Conservation (phyloP, 345 rosid genomes). For the Citrus reticulata region DNA sequence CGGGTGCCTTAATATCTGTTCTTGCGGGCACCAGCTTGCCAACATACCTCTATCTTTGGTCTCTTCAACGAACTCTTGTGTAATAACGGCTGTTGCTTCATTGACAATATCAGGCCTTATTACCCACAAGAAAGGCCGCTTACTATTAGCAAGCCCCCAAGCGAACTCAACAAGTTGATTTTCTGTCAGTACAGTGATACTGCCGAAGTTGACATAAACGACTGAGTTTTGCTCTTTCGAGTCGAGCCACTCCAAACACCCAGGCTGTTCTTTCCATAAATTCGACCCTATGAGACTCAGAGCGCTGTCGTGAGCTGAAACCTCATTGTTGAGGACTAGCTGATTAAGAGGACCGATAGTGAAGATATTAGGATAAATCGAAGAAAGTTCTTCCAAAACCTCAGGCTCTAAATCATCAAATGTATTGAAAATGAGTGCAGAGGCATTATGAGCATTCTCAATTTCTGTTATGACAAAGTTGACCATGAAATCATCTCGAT, state of each 20-base stretch:
- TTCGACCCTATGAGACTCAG: neutral
- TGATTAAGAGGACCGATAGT: conserved; percentile 13
- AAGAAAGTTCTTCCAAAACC: conserved; percentile 12
- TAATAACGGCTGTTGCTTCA: conserved; percentile 7
- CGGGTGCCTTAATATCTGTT: conserved; percentile 8
- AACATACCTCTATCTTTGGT: neutral
- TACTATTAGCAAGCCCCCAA: conserved; percentile 24
- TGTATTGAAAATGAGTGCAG: conserved; percentile 20
- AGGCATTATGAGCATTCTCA: neutral
- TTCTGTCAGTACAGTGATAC: conserved; percentile 9
- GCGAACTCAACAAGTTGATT: conserved; percentile 20
- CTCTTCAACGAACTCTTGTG: conserved; percentile 5
- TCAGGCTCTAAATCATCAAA: conserved; percentile 15
- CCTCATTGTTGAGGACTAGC: neutral
- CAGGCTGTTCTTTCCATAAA: conserved; percentile 5
- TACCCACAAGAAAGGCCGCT: conserved; percentile 16
- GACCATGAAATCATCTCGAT: conserved; percentile 11
- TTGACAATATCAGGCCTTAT: conserved; percentile 18
- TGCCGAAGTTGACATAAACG: conserved; percentile 8
- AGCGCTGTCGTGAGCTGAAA: neutral
- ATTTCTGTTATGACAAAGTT: neutral
- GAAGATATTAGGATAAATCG: conserved; percentile 2
- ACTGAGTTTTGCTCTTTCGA: conserved; percentile 2
- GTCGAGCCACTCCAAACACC: conserved; percentile 10
- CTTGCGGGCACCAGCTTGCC: conserved; percentile 15